Conservation (phyloP, 768 basidiomycete genomes). For the Tricholoma hemisulphureum region DNA sequence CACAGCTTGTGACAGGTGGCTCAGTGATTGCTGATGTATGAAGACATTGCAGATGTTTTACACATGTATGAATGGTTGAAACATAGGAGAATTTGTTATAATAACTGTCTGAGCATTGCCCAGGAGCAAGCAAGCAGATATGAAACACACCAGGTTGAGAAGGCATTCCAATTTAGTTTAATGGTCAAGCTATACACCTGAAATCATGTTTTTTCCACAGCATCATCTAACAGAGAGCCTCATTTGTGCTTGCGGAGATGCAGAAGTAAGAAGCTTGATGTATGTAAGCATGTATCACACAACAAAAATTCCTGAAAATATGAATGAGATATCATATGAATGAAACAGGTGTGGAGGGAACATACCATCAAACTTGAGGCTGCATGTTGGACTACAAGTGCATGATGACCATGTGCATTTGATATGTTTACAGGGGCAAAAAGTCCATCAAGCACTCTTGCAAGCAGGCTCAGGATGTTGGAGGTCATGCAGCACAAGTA, state of each 20-base stretch:
- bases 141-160: too few species aligned
- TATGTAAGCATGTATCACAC: neutral
- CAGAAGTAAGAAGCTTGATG: neutral
- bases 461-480: neutral
- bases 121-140: too few species aligned
- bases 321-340: neutral
- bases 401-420: neutral
- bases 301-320: neutral
- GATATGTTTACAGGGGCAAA: neutral
- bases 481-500: neutral
- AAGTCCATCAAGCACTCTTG: neutral
- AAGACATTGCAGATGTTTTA: too few species aligned
- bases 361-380: neutral
- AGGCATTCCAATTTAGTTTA: too few species aligned
- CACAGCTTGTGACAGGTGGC: neutral
- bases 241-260: neutral
- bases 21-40: neutral
- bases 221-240: too few species aligned
- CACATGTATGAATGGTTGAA: too few species aligned
- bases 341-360: neutral
- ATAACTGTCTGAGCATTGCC: too few species aligned
- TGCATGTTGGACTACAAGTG: neutral
- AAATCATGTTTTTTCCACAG: too few species aligned
- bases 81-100: too few species aligned
- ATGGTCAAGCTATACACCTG: too few species aligned